Evolutionary conservation across 306 rosid genomes (phyloP), one percentile per base, ranked within the genome.

Genomic region (Casuarina cunninghamiana): DNA sequence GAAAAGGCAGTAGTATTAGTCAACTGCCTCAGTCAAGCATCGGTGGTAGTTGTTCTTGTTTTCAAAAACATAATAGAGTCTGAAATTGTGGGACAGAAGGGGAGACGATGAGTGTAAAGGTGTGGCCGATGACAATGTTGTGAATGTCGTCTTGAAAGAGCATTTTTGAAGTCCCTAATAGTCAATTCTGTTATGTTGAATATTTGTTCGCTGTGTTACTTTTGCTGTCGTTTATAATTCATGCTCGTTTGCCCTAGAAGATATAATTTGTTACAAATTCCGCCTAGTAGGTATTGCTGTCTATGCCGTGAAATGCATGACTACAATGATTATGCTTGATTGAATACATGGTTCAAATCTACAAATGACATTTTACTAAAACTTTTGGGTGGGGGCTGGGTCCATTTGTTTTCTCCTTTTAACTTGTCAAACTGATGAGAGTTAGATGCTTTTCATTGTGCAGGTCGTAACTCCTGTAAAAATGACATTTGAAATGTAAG

Each of bases 401-500:
- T 48, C 51, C 44, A 7, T 21, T 61, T n/a, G 3, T 46, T 16
- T 55, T 58, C 10, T 39, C 41, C 5, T n/a, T 39, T 21, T 75
- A 65, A 42, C 32, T 53, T 51, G 51, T 21, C 65, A 49, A 58
- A 75, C 38, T 49, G 51, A 37, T 81, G 32, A 15, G 54, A 65
- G 54, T 38, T 66, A 3, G 5, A 17, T 83, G 48, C n/a, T 70
- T 80, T 49, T 78, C 16, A 50, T 48, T 78, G 62, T 86, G 86
- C 93, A 94, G 97, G 96, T 94, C 81, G 98, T 88, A 57, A 10
- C 98, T 81, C 97, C 97, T 35, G 94, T 92, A 68, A 94, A 92
- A 78, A 94, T 94, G 98, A 84, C 98, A 54, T 90, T 94, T 71
- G 96, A 90, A 89, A 88, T 94, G 98, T 94, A 87, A 90, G 97